Evolutionary conservation across 805 yeast genomes (phyloP).

Genomic region (Ogataea paraovalis): DNA sequence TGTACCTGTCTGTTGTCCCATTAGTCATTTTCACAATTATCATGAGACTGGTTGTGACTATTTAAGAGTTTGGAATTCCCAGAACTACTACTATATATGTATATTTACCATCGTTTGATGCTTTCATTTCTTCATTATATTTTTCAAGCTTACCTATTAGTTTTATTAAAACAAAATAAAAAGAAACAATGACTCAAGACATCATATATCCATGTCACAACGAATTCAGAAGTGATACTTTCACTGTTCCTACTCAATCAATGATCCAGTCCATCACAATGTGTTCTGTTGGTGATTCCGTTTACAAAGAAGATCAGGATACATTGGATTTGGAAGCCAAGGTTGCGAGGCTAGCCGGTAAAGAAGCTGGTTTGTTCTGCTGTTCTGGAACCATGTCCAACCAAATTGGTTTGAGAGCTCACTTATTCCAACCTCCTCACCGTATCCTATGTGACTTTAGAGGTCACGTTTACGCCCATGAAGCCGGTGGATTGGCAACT

Average conservation of each 20-base stretch:
- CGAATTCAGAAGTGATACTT: slow-evolving; percentile 72
- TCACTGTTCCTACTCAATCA: slow-evolving; percentile 75
- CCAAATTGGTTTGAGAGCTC: slow-evolving; percentile 76
- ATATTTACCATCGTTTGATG: no score
- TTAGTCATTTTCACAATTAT: background rate
- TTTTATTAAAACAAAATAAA: background rate
- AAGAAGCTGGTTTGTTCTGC: slow-evolving; percentile 74
- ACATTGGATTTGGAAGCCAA: slow-evolving; percentile 61
- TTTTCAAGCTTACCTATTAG: background rate
- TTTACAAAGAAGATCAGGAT: slow-evolving; percentile 72
- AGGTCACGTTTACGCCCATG: slow-evolving; percentile 76
- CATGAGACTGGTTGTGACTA: background rate
- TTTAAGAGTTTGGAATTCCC: background rate
- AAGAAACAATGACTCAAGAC: slow-evolving; percentile 4
- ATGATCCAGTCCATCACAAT: slow-evolving; percentile 57
- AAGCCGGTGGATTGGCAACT: slow-evolving; percentile 86
- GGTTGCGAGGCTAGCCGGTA: slow-evolving; percentile 67
- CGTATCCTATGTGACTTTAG: slow-evolving; percentile 77
- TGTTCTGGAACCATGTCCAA: slow-evolving; percentile 86
- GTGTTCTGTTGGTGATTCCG: slow-evolving; percentile 77
- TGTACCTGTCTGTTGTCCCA: background rate
- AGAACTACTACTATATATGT: no score
- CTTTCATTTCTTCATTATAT: background rate
- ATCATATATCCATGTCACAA: slow-evolving; percentile 25
- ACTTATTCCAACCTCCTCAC: slow-evolving; percentile 74